Evolutionary conservation across 2,329 filamentous ascomycete genomes (phyloP), one percentile per base, ranked within the genome.

Genomic region (Hirsutella thompsonii): DNA sequence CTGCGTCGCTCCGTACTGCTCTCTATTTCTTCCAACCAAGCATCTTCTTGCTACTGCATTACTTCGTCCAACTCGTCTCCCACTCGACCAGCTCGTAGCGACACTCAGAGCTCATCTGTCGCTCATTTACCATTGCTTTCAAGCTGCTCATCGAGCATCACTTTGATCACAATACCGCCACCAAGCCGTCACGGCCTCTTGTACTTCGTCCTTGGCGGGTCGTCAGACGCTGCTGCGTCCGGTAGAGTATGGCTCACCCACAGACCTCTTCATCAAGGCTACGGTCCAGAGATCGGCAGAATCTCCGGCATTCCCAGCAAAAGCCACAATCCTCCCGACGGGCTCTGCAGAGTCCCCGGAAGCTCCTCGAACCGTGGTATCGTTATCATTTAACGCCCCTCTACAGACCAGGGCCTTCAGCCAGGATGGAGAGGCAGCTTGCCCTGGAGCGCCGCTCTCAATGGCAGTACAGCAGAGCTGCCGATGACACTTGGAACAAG

Each of bases 201-300:
- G 16, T 11, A 20, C 18, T 20, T 10, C 19, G 8, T 10, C n/a
- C 16, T 16, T 10, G 37, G 23, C 4, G 18, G 4, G 14, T 18
- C 35, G 20, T 21, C 16, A 29, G 33, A 37, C 32, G 21, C 34
- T 32, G 32, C 18, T 32, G 21, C 33, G 35, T 39, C 43, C 41
- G 28, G 34, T 40, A 42, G 48, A 49, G 47, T 53, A 53, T 54
- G 52, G 39, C 42, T 52, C 47, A 35, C 40, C 46, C n/a, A n/a
- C n/a, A n/a, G n/a, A n/a, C n/a, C n/a, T n/a, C n/a, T n/a, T n/a
- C n/a, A n/a, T n/a, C n/a, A n/a, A n/a, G n/a, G n/a, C n/a, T n/a
- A n/a, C n/a, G 42, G 23, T 43, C 44, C 30, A 37, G 28, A 19
- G 44, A 41, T 20, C 38, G 46, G 33, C 47, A 48, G 33, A 43